Evolutionary conservation across 176 grass and related monocot species (phyloP).

Genomic region (Avena atlantica): DNA sequence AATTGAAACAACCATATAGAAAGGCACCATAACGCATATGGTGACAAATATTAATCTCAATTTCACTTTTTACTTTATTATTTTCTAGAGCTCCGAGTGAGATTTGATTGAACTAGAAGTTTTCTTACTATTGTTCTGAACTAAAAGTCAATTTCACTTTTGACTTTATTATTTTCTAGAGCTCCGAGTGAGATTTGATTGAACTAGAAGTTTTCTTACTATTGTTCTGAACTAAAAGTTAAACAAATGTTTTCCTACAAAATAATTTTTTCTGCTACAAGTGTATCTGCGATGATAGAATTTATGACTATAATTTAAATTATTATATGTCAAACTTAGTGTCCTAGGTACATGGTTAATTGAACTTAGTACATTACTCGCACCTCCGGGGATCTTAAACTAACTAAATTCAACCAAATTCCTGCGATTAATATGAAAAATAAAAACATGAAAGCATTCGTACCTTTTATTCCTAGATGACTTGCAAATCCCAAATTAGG

Average conservation of each 20-base stretch:
- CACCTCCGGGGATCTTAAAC: neutral
- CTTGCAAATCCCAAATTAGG: neutral
- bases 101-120: neutral
- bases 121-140: neutral
- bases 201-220: neutral
- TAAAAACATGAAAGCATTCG: neutral
- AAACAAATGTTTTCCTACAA: neutral
- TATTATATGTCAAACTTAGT: too few relatives aligned
- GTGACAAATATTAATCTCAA: neutral
- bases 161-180: neutral
- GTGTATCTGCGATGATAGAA: too few relatives aligned
- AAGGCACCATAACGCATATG: neutral
- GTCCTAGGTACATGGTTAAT: too few relatives aligned
- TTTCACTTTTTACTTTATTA: neutral
- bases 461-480: neutral
- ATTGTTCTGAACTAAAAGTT: neutral
- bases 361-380: neutral
- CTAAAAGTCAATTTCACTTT: too few relatives aligned
- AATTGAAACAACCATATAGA: too few relatives aligned
- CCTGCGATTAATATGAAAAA: neutral
- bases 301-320: too few relatives aligned
- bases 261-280: too few relatives aligned
- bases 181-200: neutral
- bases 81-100: neutral
- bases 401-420: neutral